Percentiles rank a stretch among this genome's conserved stretches.
Conservation (phyloP, 176 grass and related monocot species). For the Eragrostis nindensis region DNA sequence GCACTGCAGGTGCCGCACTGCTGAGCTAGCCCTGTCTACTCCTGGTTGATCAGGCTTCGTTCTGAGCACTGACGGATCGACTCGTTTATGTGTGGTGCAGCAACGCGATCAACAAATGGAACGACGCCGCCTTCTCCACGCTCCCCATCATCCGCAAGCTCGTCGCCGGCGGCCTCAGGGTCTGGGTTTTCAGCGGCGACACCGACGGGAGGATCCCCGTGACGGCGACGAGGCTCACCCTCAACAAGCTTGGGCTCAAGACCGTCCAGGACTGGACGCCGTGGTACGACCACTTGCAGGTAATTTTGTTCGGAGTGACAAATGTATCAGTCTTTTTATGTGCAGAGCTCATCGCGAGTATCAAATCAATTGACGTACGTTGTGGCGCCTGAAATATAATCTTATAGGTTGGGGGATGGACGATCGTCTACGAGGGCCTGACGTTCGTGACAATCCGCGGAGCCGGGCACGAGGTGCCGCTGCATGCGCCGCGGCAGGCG, state of each 20-base stretch:
- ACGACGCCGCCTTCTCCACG: slow-evolving; percentile 50
- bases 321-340: neutral
- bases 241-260: slow-evolving; percentile 84
- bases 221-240: slow-evolving; percentile 76
- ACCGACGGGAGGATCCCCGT: slow-evolving; percentile 85
- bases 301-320: neutral
- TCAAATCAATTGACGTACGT: neutral
- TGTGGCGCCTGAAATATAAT: neutral
- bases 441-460: slow-evolving; percentile 95
- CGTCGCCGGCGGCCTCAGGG: slow-evolving; percentile 57
- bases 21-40: too few relatives aligned
- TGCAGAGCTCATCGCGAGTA: neutral
- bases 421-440: slow-evolving; percentile 67
- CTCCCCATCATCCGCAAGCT: slow-evolving; percentile 80
- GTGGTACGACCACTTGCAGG: slow-evolving; percentile 84
- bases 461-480: slow-evolving; percentile 84
- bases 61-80: neutral
- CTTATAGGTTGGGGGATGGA: slow-evolving; percentile 96
- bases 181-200: slow-evolving; percentile 83
- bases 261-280: slow-evolving; percentile 75
- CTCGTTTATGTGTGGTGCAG: slow-evolving; percentile 25
- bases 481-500: slow-evolving; percentile 73
- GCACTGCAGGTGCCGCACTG: slow-evolving; percentile 72
- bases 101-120: slow-evolving; percentile 50
- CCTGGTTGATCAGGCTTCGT: neutral